Evolutionary conservation across 78 protist genomes (phyloP).

Genomic region (Cyanophora paradoxa): DNA sequence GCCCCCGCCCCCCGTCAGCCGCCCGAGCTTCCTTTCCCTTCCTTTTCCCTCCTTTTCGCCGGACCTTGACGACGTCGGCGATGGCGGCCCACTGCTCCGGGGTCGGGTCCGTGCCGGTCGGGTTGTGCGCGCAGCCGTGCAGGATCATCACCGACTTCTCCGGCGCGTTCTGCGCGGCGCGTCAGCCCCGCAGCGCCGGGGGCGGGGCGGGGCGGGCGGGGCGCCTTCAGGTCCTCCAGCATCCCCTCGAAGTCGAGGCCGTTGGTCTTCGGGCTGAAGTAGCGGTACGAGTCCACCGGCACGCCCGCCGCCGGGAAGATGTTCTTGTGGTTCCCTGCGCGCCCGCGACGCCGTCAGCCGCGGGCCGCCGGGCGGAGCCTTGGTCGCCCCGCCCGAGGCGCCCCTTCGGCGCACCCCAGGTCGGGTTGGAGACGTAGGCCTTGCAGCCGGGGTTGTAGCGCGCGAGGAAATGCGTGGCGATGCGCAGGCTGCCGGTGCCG

Average conservation of each 20-base stretch:
- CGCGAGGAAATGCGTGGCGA: conserved; percentile 66
- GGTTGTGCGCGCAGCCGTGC: conserved; percentile 99
- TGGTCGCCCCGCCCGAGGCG: too few species aligned
- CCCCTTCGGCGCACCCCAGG: too few species aligned
- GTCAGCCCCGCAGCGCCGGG: background rate
- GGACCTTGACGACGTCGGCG: conserved; percentile 10
- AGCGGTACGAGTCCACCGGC: conserved; percentile 50
- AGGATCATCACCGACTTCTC: conserved; percentile 57
- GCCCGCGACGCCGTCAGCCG: conserved; percentile 9
- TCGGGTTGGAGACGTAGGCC: conserved; percentile 82
- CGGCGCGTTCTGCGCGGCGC: background rate
- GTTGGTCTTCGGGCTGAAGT: conserved; percentile 50
- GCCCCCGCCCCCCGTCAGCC: too few species aligned
- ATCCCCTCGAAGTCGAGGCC: conserved; percentile 77
- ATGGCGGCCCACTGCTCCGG: conserved; percentile 86
- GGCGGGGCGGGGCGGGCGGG: background rate
- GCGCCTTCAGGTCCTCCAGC: conserved; percentile 57
- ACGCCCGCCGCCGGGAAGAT: conserved; percentile 44
- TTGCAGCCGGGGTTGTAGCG: conserved; percentile 10
- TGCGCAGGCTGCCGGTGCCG: conserved; percentile 95
- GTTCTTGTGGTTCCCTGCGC: conserved; percentile 28
- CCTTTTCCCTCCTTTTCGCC: too few species aligned
- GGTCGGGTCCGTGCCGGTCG: conserved; percentile 98
- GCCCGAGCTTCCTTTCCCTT: too few species aligned
- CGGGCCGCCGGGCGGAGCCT: conserved; percentile 32